Percentiles rank a stretch among this genome's conserved stretches.
Evolutionary conservation across 371 early-diverging fungal species (phyloP).

Genomic region (Capniomyces stellatus): DNA sequence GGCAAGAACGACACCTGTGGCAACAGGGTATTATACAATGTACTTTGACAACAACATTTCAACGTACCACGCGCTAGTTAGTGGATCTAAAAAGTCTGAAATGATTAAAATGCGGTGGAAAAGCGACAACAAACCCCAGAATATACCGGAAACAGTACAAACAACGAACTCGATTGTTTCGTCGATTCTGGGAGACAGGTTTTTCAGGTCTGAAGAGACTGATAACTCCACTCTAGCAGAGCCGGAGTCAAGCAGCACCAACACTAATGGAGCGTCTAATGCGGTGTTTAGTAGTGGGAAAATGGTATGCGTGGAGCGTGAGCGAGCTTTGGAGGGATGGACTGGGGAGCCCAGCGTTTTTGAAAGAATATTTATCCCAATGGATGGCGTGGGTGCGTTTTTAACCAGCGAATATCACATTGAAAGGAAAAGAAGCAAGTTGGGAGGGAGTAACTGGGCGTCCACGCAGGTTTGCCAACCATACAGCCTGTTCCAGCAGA

Average conservation of each 20-base stretch:
- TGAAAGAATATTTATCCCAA: conserved; percentile 2
- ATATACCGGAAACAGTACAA: not conserved
- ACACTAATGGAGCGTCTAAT: not conserved
- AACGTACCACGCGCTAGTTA: not conserved
- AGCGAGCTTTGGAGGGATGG: conserved; percentile 1
- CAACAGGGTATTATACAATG: not conserved
- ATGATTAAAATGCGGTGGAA: conserved; percentile 1
- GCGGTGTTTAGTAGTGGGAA: not conserved
- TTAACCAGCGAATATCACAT: conserved; percentile 1
- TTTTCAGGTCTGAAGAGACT: no score
- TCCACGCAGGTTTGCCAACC: not conserved
- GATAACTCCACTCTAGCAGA: not conserved
- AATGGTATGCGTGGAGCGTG: not conserved
- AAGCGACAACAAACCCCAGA: no score
- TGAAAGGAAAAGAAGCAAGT: not conserved
- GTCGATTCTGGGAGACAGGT: no score
- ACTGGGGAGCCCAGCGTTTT: not conserved
- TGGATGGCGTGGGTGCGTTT: not conserved
- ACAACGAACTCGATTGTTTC: not conserved
- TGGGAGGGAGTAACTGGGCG: not conserved
- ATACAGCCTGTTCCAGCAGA: not conserved
- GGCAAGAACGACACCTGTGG: not conserved
- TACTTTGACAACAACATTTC: not conserved
- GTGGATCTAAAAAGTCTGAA: not conserved
- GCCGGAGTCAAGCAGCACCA: not conserved